phyloP scores from a whole-genome alignment of 306 rosid genomes.

The Casuarina cunninghamiana region DNA sequence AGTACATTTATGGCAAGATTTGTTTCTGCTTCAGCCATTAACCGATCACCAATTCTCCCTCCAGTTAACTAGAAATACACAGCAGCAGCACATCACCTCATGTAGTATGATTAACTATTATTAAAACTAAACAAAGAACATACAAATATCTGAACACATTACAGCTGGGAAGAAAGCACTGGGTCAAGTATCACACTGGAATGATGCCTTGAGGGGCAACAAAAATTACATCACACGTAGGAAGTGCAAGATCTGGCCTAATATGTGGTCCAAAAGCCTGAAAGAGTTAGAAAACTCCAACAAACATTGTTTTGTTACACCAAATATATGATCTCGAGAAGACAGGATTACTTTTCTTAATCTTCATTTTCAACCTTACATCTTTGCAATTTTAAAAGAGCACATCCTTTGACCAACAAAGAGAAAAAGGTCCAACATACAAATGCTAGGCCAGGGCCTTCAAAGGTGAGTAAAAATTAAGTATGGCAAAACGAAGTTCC shows the following conservation, averaged over 20 bases:
- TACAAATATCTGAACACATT: conserved; percentile 22
- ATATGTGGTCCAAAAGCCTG: not conserved
- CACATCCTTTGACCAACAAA: not conserved
- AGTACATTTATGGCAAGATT: conserved; percentile 97
- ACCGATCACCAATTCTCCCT: conserved; percentile 85
- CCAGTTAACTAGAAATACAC: conserved; percentile 72
- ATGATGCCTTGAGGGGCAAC: not conserved
- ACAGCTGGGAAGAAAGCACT: not conserved
- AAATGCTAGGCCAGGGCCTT: not conserved
- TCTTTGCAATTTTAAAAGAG: not conserved
- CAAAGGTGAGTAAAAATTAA: not conserved
- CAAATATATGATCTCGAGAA: conserved; percentile 4
- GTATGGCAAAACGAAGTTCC: not conserved
- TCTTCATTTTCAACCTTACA: not conserved
- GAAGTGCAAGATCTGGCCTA: not conserved
- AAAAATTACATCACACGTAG: not conserved
- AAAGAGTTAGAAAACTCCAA: not conserved
- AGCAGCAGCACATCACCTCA: conserved; percentile 32
- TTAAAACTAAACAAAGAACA: not conserved
- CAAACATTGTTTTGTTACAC: not conserved
- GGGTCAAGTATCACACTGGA: not conserved
- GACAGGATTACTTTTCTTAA: not conserved
- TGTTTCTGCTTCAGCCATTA: conserved; percentile 94
- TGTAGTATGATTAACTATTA: conserved; percentile 26
- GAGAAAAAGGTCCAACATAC: not conserved